Conservation (phyloP, 2,329 filamentous ascomycete species). For the Dothistroma septosporum region DNA sequence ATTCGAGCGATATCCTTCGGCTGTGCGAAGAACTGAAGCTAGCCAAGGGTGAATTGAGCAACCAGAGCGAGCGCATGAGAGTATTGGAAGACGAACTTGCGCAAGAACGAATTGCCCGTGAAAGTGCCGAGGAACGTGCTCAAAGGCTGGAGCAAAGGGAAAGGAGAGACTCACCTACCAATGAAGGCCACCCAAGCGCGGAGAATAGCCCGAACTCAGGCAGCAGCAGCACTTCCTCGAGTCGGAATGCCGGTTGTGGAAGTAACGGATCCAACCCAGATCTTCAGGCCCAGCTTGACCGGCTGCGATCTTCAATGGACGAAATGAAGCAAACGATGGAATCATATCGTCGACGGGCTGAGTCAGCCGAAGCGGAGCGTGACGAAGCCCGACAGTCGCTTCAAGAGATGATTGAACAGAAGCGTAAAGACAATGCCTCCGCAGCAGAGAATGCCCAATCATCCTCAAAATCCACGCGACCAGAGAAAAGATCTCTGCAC, state of each 20-base stretch:
- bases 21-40: slow-evolving; percentile 79
- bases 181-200: slow-evolving; percentile 15
- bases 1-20: slow-evolving; percentile 70
- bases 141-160: slow-evolving; percentile 64
- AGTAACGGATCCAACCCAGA: slow-evolving; percentile 32
- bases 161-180: slow-evolving; percentile 32
- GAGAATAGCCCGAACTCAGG: slow-evolving; percentile 15
- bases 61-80: slow-evolving; percentile 72
- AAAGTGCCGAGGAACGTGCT: slow-evolving; percentile 78
- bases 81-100: slow-evolving; percentile 74
- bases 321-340: slow-evolving; percentile 78
- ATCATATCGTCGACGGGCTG: slow-evolving; percentile 69
- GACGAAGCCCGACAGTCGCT: slow-evolving; percentile 68
- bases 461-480: slow-evolving; percentile 13
- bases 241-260: neutral
- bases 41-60: slow-evolving; percentile 81
- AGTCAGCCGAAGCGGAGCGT: slow-evolving; percentile 72
- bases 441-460: slow-evolving; percentile 11
- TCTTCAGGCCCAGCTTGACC: slow-evolving; percentile 68
- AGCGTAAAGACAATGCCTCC: slow-evolving; percentile 63
- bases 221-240: neutral
- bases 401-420: slow-evolving; percentile 80
- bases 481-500: slow-evolving; percentile 15
- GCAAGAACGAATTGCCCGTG: slow-evolving; percentile 75
- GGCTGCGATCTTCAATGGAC: slow-evolving; percentile 74